Base-by-base conservation (phyloP, 306 rosid genomes). In the Corylus americana region DNA sequence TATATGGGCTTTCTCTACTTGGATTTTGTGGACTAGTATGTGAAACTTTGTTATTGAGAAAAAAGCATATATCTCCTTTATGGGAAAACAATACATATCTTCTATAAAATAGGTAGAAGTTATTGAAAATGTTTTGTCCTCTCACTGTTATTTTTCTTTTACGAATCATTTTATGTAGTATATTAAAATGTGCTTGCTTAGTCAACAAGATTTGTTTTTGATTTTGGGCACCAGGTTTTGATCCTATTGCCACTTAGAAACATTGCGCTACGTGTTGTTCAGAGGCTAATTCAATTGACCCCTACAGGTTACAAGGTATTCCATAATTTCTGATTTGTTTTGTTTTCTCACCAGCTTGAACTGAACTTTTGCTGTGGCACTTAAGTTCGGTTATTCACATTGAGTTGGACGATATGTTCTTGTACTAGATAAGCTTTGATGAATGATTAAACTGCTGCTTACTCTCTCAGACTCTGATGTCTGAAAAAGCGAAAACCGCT, bases 231-330 rank as follows among this genome's bases (percentile, higher is more conserved):
- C 57, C 91, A 94, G 98, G 95, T 94, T 85, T 84, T 94, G 86
- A 84, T 94, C 74, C 69, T 94, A 73, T 84, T 94, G 90, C 97
- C 98, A 6, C 69, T 92, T 80, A 94, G 85, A 62, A 89, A 92
- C 87, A 87, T 85, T 45, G 79, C 87, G 20, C 83, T 82, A 27
- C 92, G 94, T 81, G 91, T 91, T 82, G 93, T 94, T 58, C 91
- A 90, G 90, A 92, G 97, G 91, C 86, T 94, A 72, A 82, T 94
- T 75, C 89, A 90, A 7, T 93, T 94, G 44, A 88, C 97, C 17
- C 98, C 98, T 68, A 81, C 93, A 75, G 84, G 89, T 61, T 77
- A 80, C 89, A 94, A 87, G 97, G 98, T 94, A 87, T 61, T 71
- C 71, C 47, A 7, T 69, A 39, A 53, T 83, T 50, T 70, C 29